These are phyloP conservation scores for Acanthamoeba sp. DNA, from an alignment of 208 protist genomes.

Conservation along the genomic window DNA sequence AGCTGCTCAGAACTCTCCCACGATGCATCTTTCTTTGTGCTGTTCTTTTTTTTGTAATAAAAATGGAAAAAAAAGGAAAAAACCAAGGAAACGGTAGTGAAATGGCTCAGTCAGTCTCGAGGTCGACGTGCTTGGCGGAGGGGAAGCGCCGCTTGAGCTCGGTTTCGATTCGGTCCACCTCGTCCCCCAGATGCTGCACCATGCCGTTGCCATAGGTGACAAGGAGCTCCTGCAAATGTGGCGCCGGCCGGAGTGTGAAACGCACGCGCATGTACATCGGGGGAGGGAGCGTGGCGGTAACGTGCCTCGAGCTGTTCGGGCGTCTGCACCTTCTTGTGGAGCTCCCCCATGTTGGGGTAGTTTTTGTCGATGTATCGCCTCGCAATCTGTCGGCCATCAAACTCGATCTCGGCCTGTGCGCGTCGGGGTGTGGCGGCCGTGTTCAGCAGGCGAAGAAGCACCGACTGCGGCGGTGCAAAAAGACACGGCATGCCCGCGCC, in stretches of 20 bases:
- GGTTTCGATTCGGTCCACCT: slow-evolving; percentile 43
- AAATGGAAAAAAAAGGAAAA: not conserved
- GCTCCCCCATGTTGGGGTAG: not conserved
- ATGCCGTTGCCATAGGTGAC: slow-evolving; percentile 23
- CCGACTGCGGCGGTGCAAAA: too few species aligned
- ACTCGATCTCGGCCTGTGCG: slow-evolving; percentile 52
- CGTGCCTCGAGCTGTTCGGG: slow-evolving; percentile 19
- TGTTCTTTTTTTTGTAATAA: not conserved
- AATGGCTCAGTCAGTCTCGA: slow-evolving; percentile 64
- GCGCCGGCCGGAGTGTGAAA: not conserved
- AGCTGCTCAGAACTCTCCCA: not conserved
- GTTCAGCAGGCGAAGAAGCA: too few species aligned
- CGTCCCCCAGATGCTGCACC: slow-evolving; percentile 54
- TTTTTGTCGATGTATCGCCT: slow-evolving; percentile 28
- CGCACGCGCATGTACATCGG: not conserved
- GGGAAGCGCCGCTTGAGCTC: slow-evolving; percentile 41
- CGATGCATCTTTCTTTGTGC: not conserved
- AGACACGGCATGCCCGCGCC: too few species aligned
- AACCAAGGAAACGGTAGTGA: not conserved
- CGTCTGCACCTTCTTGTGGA: not conserved
- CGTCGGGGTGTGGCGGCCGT: too few species aligned
- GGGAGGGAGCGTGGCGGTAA: not conserved
- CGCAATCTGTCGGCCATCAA: slow-evolving; percentile 54
- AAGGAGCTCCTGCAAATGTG: not conserved
- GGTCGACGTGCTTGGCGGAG: slow-evolving; percentile 61